Evolutionary conservation across 2,329 filamentous ascomycete genomes (phyloP), one percentile per base, ranked within the genome.

Genomic region (Calonectria honghensis): DNA sequence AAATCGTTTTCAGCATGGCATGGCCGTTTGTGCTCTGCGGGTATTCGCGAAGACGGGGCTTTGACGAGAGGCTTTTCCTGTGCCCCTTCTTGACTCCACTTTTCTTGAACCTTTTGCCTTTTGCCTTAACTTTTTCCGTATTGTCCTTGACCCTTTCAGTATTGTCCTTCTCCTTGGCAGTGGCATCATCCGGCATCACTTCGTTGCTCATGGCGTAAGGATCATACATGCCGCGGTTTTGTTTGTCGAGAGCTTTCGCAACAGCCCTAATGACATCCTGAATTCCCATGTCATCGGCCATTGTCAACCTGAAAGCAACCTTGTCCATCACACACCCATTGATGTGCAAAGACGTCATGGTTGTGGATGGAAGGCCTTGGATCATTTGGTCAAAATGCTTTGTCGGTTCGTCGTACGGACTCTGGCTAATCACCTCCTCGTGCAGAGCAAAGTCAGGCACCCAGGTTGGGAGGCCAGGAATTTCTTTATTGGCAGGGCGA

Each of bases 161-260:
- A 5, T 63, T 41, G n/a, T 24, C 13, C 24, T 63, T 41, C 13
- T 24, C 13, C 4, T 31, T 37, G 10, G n/a, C 2, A 20, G 24
- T 24, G 6, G 57, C 4, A 48, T 48, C 57, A 18, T 41, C 57
- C 2, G 24, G 24, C 20, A 41, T 20, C 5, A 20, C 14, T 6
- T 63, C 57, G 14, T 27, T 63, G 24, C 24, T 63, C n/a, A 39
- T 63, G 1, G 57, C 57, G 39, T 63, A 63, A 11, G 32, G 35
- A 31, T 63, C 57, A 16, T 63, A 63, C 57, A 63, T 63, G 18
- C 57, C 57, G 7, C 57, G 57, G 6, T 63, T 24, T 18, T 63
- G 57, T 18, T 41, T 41, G 11, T 63, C 57, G 6, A 63, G 24
- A 7, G 57, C 57, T 5, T 37, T 10, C 20, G 35, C 20, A 24